phyloP scores from a whole-genome alignment of 768 basidiomycete genomes.

The Melanogaster broomeanus region DNA sequence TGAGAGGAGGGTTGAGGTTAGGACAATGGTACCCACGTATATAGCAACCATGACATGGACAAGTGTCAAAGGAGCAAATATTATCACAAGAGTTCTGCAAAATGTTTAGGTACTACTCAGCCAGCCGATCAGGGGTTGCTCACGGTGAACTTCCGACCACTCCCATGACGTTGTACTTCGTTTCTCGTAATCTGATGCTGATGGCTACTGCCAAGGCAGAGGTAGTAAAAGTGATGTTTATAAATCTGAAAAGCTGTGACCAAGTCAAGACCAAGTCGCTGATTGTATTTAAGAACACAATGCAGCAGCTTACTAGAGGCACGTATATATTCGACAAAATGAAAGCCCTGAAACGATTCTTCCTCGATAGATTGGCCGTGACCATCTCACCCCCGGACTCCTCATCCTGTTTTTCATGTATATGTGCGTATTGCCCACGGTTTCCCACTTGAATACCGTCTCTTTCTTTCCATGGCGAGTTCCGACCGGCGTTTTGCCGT shows the following conservation, averaged over 20 bases:
- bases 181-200: slow-evolving; percentile 65
- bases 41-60: slow-evolving; percentile 84
- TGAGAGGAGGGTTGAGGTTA: slow-evolving; percentile 11
- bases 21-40: slow-evolving; percentile 56
- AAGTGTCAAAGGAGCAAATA: slow-evolving; percentile 81
- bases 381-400: slow-evolving; percentile 31
- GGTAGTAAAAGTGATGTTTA: slow-evolving; percentile 82
- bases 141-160: slow-evolving; percentile 83
- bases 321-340: slow-evolving; percentile 76
- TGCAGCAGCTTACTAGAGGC: slow-evolving; percentile 58
- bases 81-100: slow-evolving; percentile 74
- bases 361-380: slow-evolving; percentile 32
- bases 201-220: slow-evolving; percentile 80
- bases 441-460: slow-evolving; percentile 6
- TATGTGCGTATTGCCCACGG: slow-evolving; percentile 16
- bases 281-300: neutral
- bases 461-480: slow-evolving; percentile 53
- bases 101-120: neutral
- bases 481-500: slow-evolving; percentile 63
- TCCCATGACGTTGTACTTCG: slow-evolving; percentile 53
- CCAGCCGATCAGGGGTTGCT: slow-evolving; percentile 24
- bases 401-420: slow-evolving; percentile 20
- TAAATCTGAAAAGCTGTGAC: slow-evolving; percentile 74
- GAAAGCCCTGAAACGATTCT: slow-evolving; percentile 60
- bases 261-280: slow-evolving; percentile 8